Conservation (phyloP, 2,329 filamentous ascomycete species). For the Hypoxylon sp. region DNA sequence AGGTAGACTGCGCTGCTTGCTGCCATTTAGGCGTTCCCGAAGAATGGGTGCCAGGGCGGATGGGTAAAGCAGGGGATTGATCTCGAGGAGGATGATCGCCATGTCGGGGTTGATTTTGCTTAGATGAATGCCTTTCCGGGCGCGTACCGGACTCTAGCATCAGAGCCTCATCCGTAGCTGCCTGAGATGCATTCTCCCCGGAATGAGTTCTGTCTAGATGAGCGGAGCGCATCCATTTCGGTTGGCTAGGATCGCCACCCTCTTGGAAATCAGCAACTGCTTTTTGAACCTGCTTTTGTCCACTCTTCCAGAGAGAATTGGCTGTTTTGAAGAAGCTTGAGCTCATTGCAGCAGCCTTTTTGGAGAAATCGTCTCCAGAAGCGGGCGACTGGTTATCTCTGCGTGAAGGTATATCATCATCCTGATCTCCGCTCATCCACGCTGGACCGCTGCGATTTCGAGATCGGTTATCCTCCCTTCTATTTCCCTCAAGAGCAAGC, state of each 20-base stretch:
- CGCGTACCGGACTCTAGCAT: constrained; percentile 78
- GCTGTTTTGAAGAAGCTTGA: constrained; percentile 91
- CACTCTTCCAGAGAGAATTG: constrained; percentile 93
- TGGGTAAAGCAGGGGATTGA: constrained; percentile 63
- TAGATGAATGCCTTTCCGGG: constrained; percentile 61
- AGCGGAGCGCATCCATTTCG: constrained; percentile 93
- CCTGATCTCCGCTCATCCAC: constrained; percentile 71
- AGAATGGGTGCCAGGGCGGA: constrained; percentile 57
- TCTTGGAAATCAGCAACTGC: constrained; percentile 87
- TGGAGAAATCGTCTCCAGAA: constrained; percentile 78
- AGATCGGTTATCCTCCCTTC: constrained; percentile 54
- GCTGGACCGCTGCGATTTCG: constrained; percentile 63
- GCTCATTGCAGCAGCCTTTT: constrained; percentile 85
- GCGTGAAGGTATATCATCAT: constrained; percentile 58
- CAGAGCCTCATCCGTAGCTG: constrained; percentile 78
- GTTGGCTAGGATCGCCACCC: constrained; percentile 81
- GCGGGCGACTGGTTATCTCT: constrained; percentile 69
- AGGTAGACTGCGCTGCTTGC: constrained; percentile 59
- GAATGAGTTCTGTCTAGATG: constrained; percentile 59
- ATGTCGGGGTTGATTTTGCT: constrained; percentile 46
- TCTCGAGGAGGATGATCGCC: constrained; percentile 55
- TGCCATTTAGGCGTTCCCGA: constrained; percentile 71
- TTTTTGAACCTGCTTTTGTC: constrained; percentile 92
- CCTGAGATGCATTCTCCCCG: constrained; percentile 52
- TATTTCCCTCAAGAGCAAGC: constrained; percentile 57